Conservation (phyloP, 495 filamentous ascomycete genomes). For the Neurospora sp. region DNA sequence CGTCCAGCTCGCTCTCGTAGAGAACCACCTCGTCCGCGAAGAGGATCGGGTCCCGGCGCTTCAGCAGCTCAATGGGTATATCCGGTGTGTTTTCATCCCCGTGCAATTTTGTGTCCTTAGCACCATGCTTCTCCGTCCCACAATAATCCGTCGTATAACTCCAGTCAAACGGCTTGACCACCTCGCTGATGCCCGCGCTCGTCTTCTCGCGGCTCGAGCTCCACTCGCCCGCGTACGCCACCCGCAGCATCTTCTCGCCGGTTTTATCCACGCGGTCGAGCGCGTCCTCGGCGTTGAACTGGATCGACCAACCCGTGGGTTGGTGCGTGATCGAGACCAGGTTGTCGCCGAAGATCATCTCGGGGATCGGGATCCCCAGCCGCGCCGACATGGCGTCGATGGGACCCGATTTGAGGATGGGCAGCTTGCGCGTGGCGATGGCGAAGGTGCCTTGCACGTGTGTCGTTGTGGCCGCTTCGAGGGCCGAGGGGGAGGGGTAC, state of each 20-base stretch:
- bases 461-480: constrained; percentile 31
- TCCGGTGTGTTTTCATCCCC: constrained; percentile 15
- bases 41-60: constrained; percentile 74
- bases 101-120: not conserved
- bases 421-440: constrained; percentile 72
- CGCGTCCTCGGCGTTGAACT: constrained; percentile 78
- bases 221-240: constrained; percentile 88
- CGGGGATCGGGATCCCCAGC: constrained; percentile 77
- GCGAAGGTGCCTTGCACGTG: constrained; percentile 51
- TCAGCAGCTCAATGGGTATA: constrained; percentile 78
- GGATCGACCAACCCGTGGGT: constrained; percentile 58
- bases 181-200: constrained; percentile 81
- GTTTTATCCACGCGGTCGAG: constrained; percentile 91
- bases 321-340: constrained; percentile 61
- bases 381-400: constrained; percentile 76
- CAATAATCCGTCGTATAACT: constrained; percentile 83
- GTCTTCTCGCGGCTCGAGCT: constrained; percentile 73
- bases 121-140: constrained; percentile 42
- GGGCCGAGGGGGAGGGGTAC: constrained; percentile 2
- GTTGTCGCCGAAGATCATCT: constrained; percentile 99
- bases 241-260: constrained; percentile 74
- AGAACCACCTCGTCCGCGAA: constrained; percentile 92
- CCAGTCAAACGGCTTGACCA: constrained; percentile 96
- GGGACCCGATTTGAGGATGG: constrained; percentile 81
- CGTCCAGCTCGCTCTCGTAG: constrained; percentile 95